These are phyloP conservation scores for Penicillium manginii DNA, from an alignment of 495 filamentous ascomycete genomes.

Conservation along the genomic window DNA sequence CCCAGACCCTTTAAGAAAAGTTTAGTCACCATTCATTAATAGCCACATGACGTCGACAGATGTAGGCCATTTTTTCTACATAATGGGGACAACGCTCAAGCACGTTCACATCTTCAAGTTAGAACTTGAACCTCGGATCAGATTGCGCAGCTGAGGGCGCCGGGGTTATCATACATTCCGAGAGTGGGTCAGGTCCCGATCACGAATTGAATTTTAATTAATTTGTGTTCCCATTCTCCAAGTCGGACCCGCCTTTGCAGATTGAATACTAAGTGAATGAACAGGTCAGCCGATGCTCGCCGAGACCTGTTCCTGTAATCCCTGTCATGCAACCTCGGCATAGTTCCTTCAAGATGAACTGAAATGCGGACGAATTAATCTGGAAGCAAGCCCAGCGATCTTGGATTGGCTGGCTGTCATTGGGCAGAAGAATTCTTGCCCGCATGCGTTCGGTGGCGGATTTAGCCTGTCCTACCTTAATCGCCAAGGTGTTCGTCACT, in stretches of 20 bases:
- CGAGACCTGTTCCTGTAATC: neutral
- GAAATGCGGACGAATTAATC: neutral
- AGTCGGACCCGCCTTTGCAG: neutral
- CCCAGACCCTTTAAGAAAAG: too few species aligned
- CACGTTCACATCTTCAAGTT: neutral
- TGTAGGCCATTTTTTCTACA: too few species aligned
- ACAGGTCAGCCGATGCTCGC: neutral
- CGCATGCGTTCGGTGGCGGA: constrained; percentile 4
- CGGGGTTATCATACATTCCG: constrained; percentile 5
- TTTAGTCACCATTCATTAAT: too few species aligned
- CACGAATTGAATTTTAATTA: neutral
- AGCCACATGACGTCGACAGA: too few species aligned
- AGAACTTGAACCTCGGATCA: constrained; percentile 2
- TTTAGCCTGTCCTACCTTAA: neutral
- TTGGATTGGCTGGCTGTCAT: neutral
- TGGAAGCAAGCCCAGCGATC: neutral
- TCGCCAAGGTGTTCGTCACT: too few species aligned
- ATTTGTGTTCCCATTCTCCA: neutral
- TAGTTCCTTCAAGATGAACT: neutral
- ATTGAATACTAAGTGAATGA: neutral
- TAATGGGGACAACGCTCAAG: neutral
- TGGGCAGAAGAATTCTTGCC: neutral
- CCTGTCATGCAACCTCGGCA: neutral
- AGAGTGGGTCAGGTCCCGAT: constrained; percentile 8
- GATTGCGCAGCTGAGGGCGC: constrained; percentile 1